These are phyloP conservation scores for Sugiyamaella marilandica DNA, from an alignment of 805 yeast species.

Conservation along the genomic window DNA sequence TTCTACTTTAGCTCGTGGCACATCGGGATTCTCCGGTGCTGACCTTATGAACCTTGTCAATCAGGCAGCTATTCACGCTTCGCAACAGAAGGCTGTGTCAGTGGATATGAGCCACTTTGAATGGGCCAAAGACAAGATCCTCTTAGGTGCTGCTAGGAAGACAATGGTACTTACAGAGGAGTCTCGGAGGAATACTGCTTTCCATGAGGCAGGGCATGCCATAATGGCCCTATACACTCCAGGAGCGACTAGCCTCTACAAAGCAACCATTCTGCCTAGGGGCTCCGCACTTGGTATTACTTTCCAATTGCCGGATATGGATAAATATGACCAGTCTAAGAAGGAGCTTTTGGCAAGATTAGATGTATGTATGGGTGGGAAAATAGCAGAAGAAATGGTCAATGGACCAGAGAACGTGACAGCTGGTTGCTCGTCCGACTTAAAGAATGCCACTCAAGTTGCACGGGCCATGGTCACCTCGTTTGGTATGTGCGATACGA, in stretches of 20 bases:
- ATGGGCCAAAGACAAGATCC: conserved; percentile 98
- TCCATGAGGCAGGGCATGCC: conserved; percentile 99
- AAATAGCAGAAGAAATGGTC: conserved; percentile 89
- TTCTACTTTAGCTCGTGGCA: conserved; percentile 87
- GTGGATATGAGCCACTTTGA: conserved; percentile 91
- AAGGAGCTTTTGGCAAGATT: conserved; percentile 84
- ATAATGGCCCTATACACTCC: conserved; percentile 92
- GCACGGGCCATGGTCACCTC: conserved; percentile 97
- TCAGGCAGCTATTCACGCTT: conserved; percentile 97
- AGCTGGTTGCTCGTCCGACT: conserved; percentile 90
- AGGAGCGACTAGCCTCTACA: conserved; percentile 92
- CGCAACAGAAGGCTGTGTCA: conserved; percentile 83
- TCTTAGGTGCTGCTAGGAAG: conserved; percentile 97
- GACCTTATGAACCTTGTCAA: conserved; percentile 92
- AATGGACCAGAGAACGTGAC: conserved; percentile 92
- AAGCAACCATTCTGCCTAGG: conserved; percentile 94
- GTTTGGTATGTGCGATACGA: conserved; percentile 90
- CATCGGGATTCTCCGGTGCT: conserved; percentile 98
- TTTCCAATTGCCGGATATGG: conserved; percentile 97
- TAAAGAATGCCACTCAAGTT: conserved; percentile 81
- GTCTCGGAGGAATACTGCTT: conserved; percentile 88
- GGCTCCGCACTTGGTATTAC: conserved; percentile 97
- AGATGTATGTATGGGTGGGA: conserved; percentile 99
- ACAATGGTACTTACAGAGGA: conserved; percentile 98
- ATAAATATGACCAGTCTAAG: conserved; percentile 88